Evolutionary conservation across 108 stramenopile genomes (phyloP), one percentile per base, ranked within the genome.

Genomic region (Cyclotella baltica): DNA sequence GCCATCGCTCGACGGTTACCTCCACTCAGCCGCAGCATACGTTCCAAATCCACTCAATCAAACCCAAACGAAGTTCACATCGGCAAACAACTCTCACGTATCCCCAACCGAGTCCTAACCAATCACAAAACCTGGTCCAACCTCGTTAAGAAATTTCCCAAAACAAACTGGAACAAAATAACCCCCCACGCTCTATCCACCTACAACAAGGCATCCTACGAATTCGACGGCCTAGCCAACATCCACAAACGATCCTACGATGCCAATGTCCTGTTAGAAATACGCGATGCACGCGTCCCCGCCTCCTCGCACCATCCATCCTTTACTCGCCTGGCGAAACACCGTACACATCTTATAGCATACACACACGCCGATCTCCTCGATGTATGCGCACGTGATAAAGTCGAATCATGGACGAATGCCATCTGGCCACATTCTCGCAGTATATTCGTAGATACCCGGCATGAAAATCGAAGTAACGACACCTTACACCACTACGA

Each of bases 251-350:
- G 33, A 35, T 75, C 73, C 1, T 75, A 23, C 30, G 73, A 75
- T 48, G 36, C 73, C 62, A 35, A 25, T 33, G 62, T 75, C 64
- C 30, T 75, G 27, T n/a, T 75, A 28, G 73, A 75, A 30, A 52
- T 75, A 29, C 73, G 73, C 15, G 62, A 75, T 52, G 73, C 43
- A 27, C 58, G 58, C 30, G 37, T 75, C 28, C 73, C 73, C 18
- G 73, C 73, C 13, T 75, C 73, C 29, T 51, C 62, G 16, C 73
- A 75, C 40, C 73, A 75, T 48, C 73, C 73, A 29, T 75, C 73
- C 1, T 75, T 75, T 46, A 63, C 73, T 16, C 62, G 73, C 27
- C 33, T 75, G 27, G 73, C 73, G 31, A 48, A 43, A 29, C 73
- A 75, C 29, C 58, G 73, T 31, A 20, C 4, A 25, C 71, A 72